A percentile compares a stretch with the other conserved stretches of the same genome.
Evolutionary conservation across 768 basidiomycete species (phyloP).

Genomic region (Lactarius trivialis): DNA sequence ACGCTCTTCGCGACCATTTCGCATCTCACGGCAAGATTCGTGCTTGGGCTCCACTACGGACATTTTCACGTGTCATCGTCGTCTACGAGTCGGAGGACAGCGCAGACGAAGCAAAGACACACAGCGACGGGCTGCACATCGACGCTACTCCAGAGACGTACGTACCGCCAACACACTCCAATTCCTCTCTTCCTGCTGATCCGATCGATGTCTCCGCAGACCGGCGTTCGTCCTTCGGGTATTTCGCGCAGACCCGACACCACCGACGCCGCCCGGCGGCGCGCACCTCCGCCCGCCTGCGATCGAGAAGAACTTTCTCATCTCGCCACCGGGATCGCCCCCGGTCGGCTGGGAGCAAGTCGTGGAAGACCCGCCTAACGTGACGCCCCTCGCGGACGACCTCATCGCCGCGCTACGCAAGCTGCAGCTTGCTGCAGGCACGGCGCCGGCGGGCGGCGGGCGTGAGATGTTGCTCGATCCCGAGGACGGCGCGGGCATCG

Average conservation of each 20-base stretch:
- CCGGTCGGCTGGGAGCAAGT: conserved; percentile 96
- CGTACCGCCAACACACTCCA: background rate
- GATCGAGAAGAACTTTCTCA: conserved; percentile 89
- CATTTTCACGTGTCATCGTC: conserved; percentile 75
- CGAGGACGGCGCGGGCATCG: conserved; percentile 62
- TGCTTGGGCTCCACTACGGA: conserved; percentile 82
- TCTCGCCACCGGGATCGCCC: conserved; percentile 96
- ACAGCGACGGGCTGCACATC: conserved; percentile 58
- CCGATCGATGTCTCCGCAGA: conserved; percentile 29
- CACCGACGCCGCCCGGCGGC: conserved; percentile 30
- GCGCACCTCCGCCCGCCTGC: conserved; percentile 61
- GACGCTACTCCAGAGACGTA: conserved; percentile 49
- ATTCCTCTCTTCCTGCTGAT: too few relatives aligned
- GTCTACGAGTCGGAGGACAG: conserved; percentile 62
- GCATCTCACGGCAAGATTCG: conserved; percentile 72
- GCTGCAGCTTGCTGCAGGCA: conserved; percentile 44
- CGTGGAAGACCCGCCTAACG: conserved; percentile 85
- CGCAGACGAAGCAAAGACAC: conserved; percentile 61
- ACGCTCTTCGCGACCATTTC: conserved; percentile 68
- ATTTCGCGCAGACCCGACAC: conserved; percentile 68
- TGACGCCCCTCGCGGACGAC: conserved; percentile 77
- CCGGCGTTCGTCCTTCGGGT: conserved; percentile 51
- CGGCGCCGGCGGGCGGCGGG: conserved; percentile 28
- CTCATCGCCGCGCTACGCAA: conserved; percentile 71
- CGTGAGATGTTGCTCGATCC: conserved; percentile 61